Evolutionary conservation across 495 filamentous ascomycete species (phyloP).

Genomic region (Aspergillus coremiiformis): DNA sequence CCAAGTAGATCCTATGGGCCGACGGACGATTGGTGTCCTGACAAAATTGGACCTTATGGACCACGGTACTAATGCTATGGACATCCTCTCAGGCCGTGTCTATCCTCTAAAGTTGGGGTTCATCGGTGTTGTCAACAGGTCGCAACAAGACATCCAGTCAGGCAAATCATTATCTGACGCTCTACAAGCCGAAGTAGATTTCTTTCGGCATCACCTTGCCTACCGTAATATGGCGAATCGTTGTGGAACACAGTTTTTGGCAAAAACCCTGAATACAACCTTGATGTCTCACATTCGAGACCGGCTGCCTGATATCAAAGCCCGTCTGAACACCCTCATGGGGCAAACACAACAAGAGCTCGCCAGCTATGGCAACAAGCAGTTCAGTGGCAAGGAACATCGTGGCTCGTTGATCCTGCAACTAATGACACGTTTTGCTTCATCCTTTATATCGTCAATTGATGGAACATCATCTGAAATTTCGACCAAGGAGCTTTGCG

Average conservation of each 20-base stretch:
- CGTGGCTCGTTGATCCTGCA: conserved; percentile 90
- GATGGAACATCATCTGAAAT: conserved; percentile 98
- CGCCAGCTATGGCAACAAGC: conserved; percentile 95
- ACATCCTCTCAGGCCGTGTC: conserved; percentile 91
- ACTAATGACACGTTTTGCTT: conserved; percentile 96
- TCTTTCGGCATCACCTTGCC: conserved; percentile 94
- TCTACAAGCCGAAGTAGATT: conserved; percentile 82
- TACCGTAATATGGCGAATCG: conserved; percentile 93
- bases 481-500: conserved; percentile 96
- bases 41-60: conserved; percentile 99
- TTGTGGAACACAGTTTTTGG: conserved; percentile 91
- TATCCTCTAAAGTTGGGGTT: conserved; percentile 97
- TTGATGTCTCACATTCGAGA: conserved; percentile 97
- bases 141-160: conserved; percentile 95
- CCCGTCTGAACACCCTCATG: conserved; percentile 94
- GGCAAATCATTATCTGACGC: conserved; percentile 88
- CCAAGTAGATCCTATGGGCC: conserved; percentile 91
- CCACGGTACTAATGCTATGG: conserved; percentile 94
- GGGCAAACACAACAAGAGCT: conserved; percentile 98
- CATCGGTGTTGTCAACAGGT: conserved; percentile 96
- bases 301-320: conserved; percentile 94
- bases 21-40: conserved; percentile 92
- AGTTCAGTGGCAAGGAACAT: conserved; percentile 97
- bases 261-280: conserved; percentile 89
- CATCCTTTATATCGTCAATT: conserved; percentile 97